These are phyloP conservation scores for Achlya hypogyna DNA, from an alignment of 352 stramenopile genomes.

Conservation along the genomic window DNA sequence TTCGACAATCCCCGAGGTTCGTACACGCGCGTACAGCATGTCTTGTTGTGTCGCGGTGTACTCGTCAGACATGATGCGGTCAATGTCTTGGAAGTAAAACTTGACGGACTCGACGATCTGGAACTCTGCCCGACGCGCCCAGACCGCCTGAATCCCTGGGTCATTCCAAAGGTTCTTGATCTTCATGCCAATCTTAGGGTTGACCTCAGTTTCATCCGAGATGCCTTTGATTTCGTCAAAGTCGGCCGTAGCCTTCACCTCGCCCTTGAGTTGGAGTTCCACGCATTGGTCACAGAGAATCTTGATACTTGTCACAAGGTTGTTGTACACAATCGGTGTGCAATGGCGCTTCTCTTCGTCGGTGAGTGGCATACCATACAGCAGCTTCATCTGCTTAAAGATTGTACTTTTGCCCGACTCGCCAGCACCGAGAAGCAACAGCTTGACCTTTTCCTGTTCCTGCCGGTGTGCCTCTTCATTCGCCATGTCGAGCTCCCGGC, in stretches of 20 bases:
- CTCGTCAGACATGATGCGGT: constrained; percentile 89
- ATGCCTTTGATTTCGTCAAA: constrained; percentile 72
- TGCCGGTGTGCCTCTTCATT: constrained; percentile 69
- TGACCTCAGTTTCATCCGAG: constrained; percentile 84
- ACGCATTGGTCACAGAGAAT: constrained; percentile 83
- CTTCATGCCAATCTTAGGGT: constrained; percentile 80
- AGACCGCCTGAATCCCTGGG: constrained; percentile 83
- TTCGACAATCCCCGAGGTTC: constrained; percentile 93
- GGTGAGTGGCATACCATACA: constrained; percentile 75
- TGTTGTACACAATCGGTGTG: constrained; percentile 87
- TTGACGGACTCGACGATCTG: constrained; percentile 96
- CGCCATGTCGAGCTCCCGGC: constrained; percentile 63
- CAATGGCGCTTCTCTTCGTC: constrained; percentile 82
- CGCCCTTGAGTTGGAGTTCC: constrained; percentile 70
- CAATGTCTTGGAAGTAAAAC: constrained; percentile 95
- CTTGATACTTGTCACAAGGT: constrained; percentile 87
- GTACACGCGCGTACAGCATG: constrained; percentile 92
- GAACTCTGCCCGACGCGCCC: constrained; percentile 87
- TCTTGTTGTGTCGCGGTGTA: constrained; percentile 92
- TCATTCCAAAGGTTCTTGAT: constrained; percentile 93
- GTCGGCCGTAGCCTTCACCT: constrained; percentile 60
- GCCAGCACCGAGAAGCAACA: constrained; percentile 89
- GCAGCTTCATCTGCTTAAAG: constrained; percentile 90
- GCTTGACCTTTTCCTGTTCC: constrained; percentile 91
- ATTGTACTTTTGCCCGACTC: constrained; percentile 94